Percentiles rank a stretch among this genome's conserved stretches.
Conservation (phyloP, 352 stramenopile genomes). For the Phytophthora kernoviae region DNA sequence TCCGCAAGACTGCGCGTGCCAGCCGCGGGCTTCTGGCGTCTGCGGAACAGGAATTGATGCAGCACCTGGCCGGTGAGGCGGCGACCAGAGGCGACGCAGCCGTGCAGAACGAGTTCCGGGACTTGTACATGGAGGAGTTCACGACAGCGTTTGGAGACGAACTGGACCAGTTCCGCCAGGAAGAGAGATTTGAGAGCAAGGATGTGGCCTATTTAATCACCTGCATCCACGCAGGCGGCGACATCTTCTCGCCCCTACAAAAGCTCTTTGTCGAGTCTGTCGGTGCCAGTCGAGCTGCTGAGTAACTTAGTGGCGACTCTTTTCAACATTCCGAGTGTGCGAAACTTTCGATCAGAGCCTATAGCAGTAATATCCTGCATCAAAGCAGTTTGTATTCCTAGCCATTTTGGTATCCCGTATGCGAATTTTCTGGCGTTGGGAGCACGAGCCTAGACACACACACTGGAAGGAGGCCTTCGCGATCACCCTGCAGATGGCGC, state of each 20-base stretch:
- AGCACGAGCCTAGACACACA: too few relatives aligned
- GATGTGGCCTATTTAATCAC: slow-evolving; percentile 91
- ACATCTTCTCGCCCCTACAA: slow-evolving; percentile 84
- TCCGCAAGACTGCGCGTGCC: slow-evolving; percentile 52
- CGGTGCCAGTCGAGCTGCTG: slow-evolving; percentile 15
- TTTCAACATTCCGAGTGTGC: too few relatives aligned
- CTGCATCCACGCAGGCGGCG: slow-evolving; percentile 78
- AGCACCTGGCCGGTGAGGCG: slow-evolving; percentile 16
- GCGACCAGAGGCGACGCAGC: slow-evolving; percentile 14
- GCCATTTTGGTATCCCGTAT: too few relatives aligned
- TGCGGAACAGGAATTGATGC: slow-evolving; percentile 52
- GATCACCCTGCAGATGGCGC: too few relatives aligned
- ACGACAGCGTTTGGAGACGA: slow-evolving; percentile 84
- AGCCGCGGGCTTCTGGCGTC: slow-evolving; percentile 58
- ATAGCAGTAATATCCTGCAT: too few relatives aligned
- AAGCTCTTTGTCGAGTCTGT: slow-evolving; percentile 83
- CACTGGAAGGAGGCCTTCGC: too few relatives aligned
- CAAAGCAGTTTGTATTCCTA: too few relatives aligned
- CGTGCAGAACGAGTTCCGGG: slow-evolving; percentile 61
- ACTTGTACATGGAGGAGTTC: slow-evolving; percentile 89
- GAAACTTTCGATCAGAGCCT: too few relatives aligned
- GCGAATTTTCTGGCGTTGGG: too few relatives aligned
- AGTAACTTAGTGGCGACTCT: slow-evolving; percentile 6
- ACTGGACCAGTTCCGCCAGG: slow-evolving; percentile 83
- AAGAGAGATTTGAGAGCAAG: slow-evolving; percentile 86